Base-by-base conservation (phyloP, 2,329 filamentous ascomycete species). In the Macrophomina pseudophaseolina region DNA sequence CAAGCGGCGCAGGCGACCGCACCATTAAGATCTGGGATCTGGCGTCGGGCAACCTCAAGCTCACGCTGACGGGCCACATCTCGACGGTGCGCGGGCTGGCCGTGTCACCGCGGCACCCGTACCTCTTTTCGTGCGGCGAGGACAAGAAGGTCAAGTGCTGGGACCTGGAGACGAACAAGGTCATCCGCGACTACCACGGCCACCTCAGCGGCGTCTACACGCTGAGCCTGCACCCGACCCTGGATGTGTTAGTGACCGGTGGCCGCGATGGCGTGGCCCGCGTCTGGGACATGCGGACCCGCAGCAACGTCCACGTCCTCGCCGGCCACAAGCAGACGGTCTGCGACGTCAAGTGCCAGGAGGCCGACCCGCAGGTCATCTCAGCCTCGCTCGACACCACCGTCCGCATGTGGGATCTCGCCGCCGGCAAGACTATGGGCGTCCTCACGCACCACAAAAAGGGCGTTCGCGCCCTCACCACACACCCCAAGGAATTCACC, bases 91-190 rank as follows among this genome's bases (percentile, higher is more conserved):
- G 94, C 64, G 95, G 95, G 2, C 85, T 99, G 56, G 95, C 94
- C 0, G 92, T 99, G 7, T 97, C 93, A 23, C 92, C 94, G 16
- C 85, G 95, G 54, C 95, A 99, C 80, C 96, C 95, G 0, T 99
- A 99, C 76, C 86, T 99, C 9, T 99, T 99, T 80, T 97, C 93
- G 11, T 99, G 95, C 75, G 96, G 93, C 67, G 95, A 99, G 80
- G 95, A 99, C 79, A 99, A 99, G 83, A 97, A 97, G 94, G 95
- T 99, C 69, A 99, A 99, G 81, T 99, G 95, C 81, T 99, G 95
- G 95, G 95, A 99, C 82, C 82, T 99, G 71, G 95, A 99, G 80
- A 97, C 94, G n/a, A 99, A 99, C 83, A 97, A 97, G 80, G 95
- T 99, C 68, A 97, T 98, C 75, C 88, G 94, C 46, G 93, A 97